These are phyloP conservation scores for Saposhnikovia divaricata DNA, from an alignment of 129 eudicot genomes.

Conservation along the genomic window DNA sequence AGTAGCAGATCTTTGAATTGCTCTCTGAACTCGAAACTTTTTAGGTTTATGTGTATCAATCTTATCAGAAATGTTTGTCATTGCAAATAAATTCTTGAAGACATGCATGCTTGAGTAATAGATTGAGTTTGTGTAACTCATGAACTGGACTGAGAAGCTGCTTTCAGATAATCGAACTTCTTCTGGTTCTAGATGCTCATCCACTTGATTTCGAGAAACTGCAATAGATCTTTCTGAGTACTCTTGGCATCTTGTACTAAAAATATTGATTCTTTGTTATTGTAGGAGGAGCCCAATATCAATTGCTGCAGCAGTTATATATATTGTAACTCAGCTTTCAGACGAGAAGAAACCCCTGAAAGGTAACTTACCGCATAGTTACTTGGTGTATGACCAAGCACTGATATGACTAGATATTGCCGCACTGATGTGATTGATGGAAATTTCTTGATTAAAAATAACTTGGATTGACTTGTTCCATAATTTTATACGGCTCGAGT, in stretches of 20 bases:
- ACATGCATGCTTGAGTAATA: not conserved
- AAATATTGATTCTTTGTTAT: not conserved
- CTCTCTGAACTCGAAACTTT: not conserved
- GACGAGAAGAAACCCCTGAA: constrained; percentile 75
- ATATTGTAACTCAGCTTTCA: constrained; percentile 62
- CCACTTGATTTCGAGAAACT: not conserved
- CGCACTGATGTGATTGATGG: not conserved
- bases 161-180: not conserved
- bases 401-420: not conserved
- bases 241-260: not conserved
- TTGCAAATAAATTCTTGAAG: not conserved
- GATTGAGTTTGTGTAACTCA: not conserved
- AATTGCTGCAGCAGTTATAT: constrained; percentile 83
- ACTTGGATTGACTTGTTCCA: not conserved
- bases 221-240: not conserved
- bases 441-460: not conserved
- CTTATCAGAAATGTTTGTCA: not conserved
- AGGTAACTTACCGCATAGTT: constrained; percentile 31
- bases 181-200: not conserved
- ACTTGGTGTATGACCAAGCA: not conserved
- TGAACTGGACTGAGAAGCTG: not conserved
- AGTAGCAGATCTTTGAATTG: not conserved
- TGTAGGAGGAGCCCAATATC: constrained; percentile 85
- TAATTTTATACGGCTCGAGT: not conserved
- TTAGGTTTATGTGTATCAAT: not conserved